Base-by-base conservation (phyloP, 352 stramenopile species). In the Phytophthora vignae region DNA sequence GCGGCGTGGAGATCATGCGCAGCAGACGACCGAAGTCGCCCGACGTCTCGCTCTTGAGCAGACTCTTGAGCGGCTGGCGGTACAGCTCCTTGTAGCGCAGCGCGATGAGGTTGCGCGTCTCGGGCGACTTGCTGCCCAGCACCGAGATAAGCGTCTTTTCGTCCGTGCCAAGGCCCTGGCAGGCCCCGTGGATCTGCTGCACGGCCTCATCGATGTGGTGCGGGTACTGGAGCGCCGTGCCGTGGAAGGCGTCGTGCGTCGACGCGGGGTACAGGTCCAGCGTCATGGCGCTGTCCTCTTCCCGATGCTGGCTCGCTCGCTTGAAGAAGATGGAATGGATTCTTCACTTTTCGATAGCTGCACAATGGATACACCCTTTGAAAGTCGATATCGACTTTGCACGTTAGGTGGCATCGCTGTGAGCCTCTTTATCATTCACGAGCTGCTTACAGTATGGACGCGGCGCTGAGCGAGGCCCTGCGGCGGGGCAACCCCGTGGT, bases 401-500 rank as follows among this genome's bases (percentile, higher is more conserved):
- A 29, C 2, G 25, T 29, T 29, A 29, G 25, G 25, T 29, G 25
- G 25, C 25, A 29, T 27, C 25, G 25, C 25, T 27, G 1, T 27
- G 25, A 27, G 25, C 25, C 25, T 5, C 22, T 25, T 17, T 4
- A 2, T 15, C 15, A 6, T 62, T 21, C 10, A 54, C 57, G 50
- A 3, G 7, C 4, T 27, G 25, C 27, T 44, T 3, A 6, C 4
- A 58, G 59, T 14, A 95, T 95, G 77, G 96, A 99, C 83, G 83
- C 90, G 53, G 79, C 85, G 62, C 79, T 99, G 15, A 93, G 88
- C 56, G 94, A 98, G 67, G 96, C 96, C 29, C 87, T 99, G 65
- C 89, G 96, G 70, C 76, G 93, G 48, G 97, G 97, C 31, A 99
- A 99, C 76, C 82, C 82, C 11, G 96, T 99, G 14, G 97, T 99